These are phyloP conservation scores for Yamadazyma siamensis DNA, from an alignment of 1,139 yeast genomes.

Conservation along the genomic window DNA sequence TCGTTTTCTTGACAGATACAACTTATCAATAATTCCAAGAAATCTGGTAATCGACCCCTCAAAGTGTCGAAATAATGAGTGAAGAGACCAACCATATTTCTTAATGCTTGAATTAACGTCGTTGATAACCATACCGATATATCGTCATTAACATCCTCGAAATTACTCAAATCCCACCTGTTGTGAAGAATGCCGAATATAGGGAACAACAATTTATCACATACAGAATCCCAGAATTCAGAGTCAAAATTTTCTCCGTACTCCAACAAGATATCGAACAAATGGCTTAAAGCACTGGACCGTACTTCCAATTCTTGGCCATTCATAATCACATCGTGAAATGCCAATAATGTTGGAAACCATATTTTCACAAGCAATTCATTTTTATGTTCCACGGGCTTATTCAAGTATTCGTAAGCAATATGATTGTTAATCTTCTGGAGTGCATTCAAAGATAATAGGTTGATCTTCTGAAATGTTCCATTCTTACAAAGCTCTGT, in stretches of 20 bases:
- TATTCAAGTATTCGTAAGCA: slow-evolving; percentile 37
- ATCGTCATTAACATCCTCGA: slow-evolving; percentile 59
- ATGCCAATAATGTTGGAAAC: slow-evolving; percentile 83
- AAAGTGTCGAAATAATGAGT: slow-evolving; percentile 76
- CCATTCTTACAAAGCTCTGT: slow-evolving; percentile 83
- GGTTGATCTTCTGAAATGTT: slow-evolving; percentile 72
- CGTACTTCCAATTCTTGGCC: slow-evolving; percentile 95
- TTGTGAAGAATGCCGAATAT: slow-evolving; percentile 77
- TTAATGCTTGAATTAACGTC: slow-evolving; percentile 90
- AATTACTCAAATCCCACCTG: slow-evolving; percentile 69
- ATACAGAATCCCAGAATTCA: slow-evolving; percentile 79
- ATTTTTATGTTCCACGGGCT: slow-evolving; percentile 19
- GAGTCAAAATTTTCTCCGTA: slow-evolving; percentile 75
- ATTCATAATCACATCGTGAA: slow-evolving; percentile 86
- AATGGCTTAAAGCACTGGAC: slow-evolving; percentile 76
- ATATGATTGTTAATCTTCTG: slow-evolving; percentile 60
- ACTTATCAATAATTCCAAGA: slow-evolving; percentile 70
- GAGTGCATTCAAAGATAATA: slow-evolving; percentile 78
- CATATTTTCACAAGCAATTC: slow-evolving; percentile 50
- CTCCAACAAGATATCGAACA: slow-evolving; percentile 77
- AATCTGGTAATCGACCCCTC: slow-evolving; percentile 71
- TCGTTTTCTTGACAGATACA: slow-evolving; percentile 97
- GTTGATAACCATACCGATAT: slow-evolving; percentile 95
- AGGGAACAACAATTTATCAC: slow-evolving; percentile 80
- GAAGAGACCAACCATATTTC: slow-evolving; percentile 81